A percentile compares a stretch with the other conserved stretches of the same genome.
These are phyloP conservation scores for Phytopythium aichiense DNA, from an alignment of 352 stramenopile genomes.

Conservation along the genomic window DNA sequence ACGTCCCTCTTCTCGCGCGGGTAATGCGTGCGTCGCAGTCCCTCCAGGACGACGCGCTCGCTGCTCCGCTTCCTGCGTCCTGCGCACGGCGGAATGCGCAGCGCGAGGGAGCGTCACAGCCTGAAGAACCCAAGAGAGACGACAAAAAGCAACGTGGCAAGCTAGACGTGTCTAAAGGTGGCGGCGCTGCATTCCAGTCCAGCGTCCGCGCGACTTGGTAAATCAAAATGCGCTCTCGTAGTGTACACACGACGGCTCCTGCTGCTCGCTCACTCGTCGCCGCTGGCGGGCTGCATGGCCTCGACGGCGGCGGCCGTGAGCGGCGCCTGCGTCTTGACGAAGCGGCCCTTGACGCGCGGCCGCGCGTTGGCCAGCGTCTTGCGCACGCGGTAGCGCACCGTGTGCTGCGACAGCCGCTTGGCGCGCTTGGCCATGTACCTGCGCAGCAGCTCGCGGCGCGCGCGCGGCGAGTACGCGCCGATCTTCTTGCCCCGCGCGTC, in stretches of 20 bases:
- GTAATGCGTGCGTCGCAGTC: slow-evolving; percentile 11
- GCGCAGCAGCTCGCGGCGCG: slow-evolving; percentile 55
- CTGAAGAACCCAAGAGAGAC: not conserved
- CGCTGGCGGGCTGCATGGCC: slow-evolving; percentile 17
- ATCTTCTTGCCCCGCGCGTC: slow-evolving; percentile 44
- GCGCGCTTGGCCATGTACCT: slow-evolving; percentile 82
- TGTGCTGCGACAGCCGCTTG: slow-evolving; percentile 68
- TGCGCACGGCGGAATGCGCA: no score
- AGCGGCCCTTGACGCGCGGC: slow-evolving; percentile 72
- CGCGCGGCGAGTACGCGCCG: slow-evolving; percentile 60
- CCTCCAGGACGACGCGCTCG: not conserved
- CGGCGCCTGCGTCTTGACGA: slow-evolving; percentile 79
- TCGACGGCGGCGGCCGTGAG: slow-evolving; percentile 62
- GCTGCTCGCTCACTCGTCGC: not conserved
- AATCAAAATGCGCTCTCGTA: not conserved
- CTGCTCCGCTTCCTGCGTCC: no score
- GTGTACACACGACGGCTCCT: not conserved
- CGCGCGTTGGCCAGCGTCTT: slow-evolving; percentile 79
- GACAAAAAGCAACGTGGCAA: not conserved
- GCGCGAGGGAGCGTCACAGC: no score
- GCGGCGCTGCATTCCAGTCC: not conserved
- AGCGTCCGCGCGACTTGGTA: not conserved
- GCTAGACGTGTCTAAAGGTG: not conserved
- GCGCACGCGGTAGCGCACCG: slow-evolving; percentile 72
- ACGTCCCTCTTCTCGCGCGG: slow-evolving; percentile 29